Base-by-base conservation (phyloP, 768 basidiomycete genomes). In the Termitomyces titanicus region DNA sequence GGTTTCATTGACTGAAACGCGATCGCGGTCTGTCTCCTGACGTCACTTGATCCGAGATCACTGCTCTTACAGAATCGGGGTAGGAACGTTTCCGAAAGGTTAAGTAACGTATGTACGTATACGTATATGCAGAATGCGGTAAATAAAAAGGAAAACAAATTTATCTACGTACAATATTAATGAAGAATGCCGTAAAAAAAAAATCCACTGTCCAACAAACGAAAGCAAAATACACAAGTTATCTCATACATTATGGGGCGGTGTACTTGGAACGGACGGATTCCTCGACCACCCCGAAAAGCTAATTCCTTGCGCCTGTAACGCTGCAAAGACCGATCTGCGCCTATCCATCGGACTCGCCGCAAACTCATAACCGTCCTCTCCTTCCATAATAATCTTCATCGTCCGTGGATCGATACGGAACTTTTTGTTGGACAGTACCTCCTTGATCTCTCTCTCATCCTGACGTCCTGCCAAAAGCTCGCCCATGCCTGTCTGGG, bases 381-480 rank as follows among this genome's bases (percentile, higher is more conserved):
- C 80, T 17, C 78, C 79, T 51, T 79, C 74, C 76, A 81, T 81
- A 38, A 83, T 62, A 52, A 83, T 80, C 63, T 77, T 77, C 72
- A 76, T 78, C 20, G 75, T 75, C 18, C 54, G 53, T 1, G 76
- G 74, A 58, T 82, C 77, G 47, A 82, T 79, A 40, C 80, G 69
- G 69, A 83, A 83, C 53, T 71, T 76, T 64, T 70, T 77, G 51
- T 77, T 69, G 44, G 63, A 61, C 33, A 83, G 66, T 10, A 71
- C 76, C 33, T 74, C 62, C 7, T 63, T 63, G 39, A 83, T 74
- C 6, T 78, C 78, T 45, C 70, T 67, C 39, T 66, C 61, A 27
- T 68, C 65, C 45, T 78, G 76, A 43, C 71, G 70, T 17, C 72
- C 72, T 6, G 74, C 72, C 3, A 81, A 70, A 45, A 80, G 69